Percentiles rank a stretch among this genome's conserved stretches.
Evolutionary conservation across 129 eudicot species (phyloP).

Genomic region (Saussurea involucrata): DNA sequence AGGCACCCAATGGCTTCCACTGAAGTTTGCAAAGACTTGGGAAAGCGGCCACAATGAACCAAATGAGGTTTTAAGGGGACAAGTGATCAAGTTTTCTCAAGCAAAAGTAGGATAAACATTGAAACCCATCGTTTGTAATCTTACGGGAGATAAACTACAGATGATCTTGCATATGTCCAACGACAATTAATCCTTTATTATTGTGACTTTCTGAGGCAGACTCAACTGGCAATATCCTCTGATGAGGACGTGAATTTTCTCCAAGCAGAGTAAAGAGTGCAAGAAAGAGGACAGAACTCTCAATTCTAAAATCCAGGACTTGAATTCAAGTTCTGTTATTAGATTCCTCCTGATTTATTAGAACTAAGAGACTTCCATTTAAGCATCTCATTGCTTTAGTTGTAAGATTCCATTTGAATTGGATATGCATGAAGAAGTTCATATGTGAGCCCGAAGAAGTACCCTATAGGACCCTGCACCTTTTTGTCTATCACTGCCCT

Average conservation of each 20-base stretch:
- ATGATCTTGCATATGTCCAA: neutral
- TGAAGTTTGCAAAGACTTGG: neutral
- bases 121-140: slow-evolving; percentile 7
- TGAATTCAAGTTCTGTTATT: neutral
- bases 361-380: neutral
- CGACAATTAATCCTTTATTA: neutral
- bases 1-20: slow-evolving; percentile 1
- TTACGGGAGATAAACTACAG: neutral
- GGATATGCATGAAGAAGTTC: neutral
- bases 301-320: neutral
- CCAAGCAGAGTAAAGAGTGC: neutral
- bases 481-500: slow-evolving; percentile 4
- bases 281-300: neutral
- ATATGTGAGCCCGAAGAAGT: neutral
- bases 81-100: neutral
- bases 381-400: neutral
- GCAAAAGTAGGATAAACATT: slow-evolving; percentile 2
- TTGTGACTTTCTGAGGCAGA: neutral
- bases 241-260: slow-evolving; percentile 10
- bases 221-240: neutral
- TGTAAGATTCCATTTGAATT: neutral
- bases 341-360: neutral
- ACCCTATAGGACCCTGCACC: slow-evolving; percentile 5
- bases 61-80: neutral
- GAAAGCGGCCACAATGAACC: neutral